Conservation (phyloP, 2,329 filamentous ascomycete species). For the Botrytis aclada region DNA sequence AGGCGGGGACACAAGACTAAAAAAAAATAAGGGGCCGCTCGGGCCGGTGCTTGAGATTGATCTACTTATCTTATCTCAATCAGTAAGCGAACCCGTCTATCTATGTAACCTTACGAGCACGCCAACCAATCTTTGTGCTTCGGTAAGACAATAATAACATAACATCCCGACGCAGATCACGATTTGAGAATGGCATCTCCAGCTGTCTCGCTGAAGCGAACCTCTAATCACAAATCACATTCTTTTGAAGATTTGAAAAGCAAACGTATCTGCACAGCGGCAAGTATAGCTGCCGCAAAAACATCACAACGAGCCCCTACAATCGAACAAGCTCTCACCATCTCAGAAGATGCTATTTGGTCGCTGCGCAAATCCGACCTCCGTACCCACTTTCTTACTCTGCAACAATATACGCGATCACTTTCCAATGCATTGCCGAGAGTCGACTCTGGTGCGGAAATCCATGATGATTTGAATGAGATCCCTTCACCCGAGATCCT, state of each 20-base stretch:
- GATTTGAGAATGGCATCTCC: neutral
- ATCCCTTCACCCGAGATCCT: neutral
- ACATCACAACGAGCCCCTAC: constrained; percentile 3
- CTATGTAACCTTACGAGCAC: neutral
- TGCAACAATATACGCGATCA: constrained; percentile 30
- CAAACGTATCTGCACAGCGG: constrained; percentile 5
- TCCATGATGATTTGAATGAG: neutral
- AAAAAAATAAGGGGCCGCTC: neutral
- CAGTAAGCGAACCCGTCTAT: neutral
- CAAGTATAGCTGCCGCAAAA: constrained; percentile 10
- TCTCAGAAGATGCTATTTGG: constrained; percentile 31
- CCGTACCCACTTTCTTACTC: constrained; percentile 28
- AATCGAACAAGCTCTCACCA: constrained; percentile 22
- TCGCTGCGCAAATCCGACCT: constrained; percentile 30
- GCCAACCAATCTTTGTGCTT: constrained; percentile 2
- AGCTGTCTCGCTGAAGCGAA: neutral
- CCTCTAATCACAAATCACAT: neutral
- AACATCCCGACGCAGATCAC: constrained; percentile 4
- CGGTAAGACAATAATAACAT: constrained; percentile 1
- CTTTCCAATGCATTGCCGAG: constrained; percentile 14
- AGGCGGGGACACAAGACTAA: neutral
- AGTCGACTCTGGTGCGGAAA: constrained; percentile 11
- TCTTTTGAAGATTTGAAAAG: neutral
- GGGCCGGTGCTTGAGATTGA: neutral
- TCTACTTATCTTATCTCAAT: constrained; percentile 10